These are phyloP conservation scores for Lactifluus subvellereus DNA, from an alignment of 768 basidiomycete genomes.

Conservation along the genomic window DNA sequence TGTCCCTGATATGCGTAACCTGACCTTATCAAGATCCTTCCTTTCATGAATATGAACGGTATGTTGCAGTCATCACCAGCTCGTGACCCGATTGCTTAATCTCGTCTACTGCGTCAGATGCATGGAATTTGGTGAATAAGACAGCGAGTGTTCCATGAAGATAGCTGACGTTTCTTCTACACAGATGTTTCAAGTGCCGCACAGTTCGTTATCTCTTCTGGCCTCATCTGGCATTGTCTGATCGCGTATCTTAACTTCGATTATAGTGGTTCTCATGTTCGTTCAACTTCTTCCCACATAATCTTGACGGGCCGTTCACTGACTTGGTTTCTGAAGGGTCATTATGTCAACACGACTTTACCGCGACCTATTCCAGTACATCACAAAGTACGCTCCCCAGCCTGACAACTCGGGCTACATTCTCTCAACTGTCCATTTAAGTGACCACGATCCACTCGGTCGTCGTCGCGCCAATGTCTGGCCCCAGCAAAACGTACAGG, in stretches of 20 bases:
- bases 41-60: slow-evolving; percentile 21
- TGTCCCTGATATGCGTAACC: not conserved
- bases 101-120: slow-evolving; percentile 1
- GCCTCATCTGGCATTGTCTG: not conserved
- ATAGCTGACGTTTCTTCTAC: not conserved
- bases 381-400: slow-evolving; percentile 16
- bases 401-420: slow-evolving; percentile 3
- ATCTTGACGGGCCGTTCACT: not conserved
- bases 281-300: not conserved
- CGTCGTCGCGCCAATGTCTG: slow-evolving; percentile 20
- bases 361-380: slow-evolving; percentile 22
- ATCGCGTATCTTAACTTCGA: not conserved
- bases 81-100: not conserved
- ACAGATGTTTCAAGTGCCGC: slow-evolving; percentile 25
- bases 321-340: slow-evolving; percentile 9
- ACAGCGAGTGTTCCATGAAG: not conserved
- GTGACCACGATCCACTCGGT: slow-evolving; percentile 18
- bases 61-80: not conserved
- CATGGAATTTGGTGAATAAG: slow-evolving; percentile 20
- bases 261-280: slow-evolving; percentile 23
- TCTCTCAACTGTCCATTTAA: slow-evolving; percentile 18
- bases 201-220: slow-evolving; percentile 19
- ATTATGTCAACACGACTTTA: slow-evolving; percentile 22
- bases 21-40: slow-evolving; percentile 6
- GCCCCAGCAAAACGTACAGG: slow-evolving; percentile 10